A percentile compares a stretch with the other conserved stretches of the same genome.
phyloP scores from a whole-genome alignment of 108 stramenopile species.

The Nannochloropsis salina region DNA sequence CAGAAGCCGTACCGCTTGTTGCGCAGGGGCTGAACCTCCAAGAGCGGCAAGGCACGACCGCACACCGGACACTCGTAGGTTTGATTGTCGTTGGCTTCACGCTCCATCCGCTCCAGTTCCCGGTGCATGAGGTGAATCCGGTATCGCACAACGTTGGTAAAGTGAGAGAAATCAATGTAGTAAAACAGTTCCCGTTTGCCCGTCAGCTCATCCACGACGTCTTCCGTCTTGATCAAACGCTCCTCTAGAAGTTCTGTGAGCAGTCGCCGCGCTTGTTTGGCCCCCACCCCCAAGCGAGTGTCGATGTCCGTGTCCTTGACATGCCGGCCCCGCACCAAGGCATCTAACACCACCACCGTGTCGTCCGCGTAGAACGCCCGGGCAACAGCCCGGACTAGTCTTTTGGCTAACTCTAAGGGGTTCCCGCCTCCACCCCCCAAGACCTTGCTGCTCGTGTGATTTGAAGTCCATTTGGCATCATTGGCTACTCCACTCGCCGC shows the following conservation, averaged over 20 bases:
- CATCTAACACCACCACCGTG: constrained; percentile 5
- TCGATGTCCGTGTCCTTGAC: neutral
- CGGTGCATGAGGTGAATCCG: neutral
- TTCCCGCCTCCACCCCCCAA: neutral
- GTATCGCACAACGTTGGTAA: constrained; percentile 7
- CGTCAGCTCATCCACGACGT: neutral
- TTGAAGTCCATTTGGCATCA: neutral
- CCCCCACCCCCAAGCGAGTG: constrained; percentile 10
- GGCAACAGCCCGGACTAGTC: neutral
- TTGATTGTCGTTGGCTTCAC: constrained; percentile 9
- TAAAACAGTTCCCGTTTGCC: neutral
- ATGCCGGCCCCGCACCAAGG: neutral
- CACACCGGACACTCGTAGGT: neutral
- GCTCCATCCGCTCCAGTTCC: neutral
- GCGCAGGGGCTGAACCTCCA: constrained; percentile 10
- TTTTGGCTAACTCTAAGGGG: neutral
- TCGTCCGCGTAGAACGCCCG: neutral
- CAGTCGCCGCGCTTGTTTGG: constrained; percentile 6
- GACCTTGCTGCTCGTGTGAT: neutral
- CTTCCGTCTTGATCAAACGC: neutral
- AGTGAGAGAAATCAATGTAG: constrained; percentile 13
- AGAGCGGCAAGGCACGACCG: constrained; percentile 1
- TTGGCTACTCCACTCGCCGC: neutral
- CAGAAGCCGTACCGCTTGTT: constrained; percentile 12
- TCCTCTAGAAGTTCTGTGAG: constrained; percentile 14